Conservation (phyloP, 2,329 filamentous ascomycete species). For the Ophiosphaerella herpotricha region DNA sequence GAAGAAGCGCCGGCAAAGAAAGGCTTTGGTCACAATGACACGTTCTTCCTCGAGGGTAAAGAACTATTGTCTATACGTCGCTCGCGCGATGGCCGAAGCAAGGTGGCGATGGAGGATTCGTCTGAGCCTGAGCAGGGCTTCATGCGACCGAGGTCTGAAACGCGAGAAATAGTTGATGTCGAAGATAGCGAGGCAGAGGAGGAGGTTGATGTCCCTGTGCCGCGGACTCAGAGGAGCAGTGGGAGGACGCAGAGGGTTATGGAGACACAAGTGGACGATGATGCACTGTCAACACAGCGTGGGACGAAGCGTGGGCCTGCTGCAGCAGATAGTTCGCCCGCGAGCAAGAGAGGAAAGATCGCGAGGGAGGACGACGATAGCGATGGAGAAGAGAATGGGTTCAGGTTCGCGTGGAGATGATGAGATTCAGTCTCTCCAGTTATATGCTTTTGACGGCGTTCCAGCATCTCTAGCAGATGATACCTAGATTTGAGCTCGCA, state of each 20-base stretch:
- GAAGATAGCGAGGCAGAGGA: conserved; percentile 40
- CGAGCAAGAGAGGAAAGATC: conserved; percentile 33
- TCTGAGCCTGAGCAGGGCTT: conserved; percentile 40
- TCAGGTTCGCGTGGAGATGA: conserved; percentile 54
- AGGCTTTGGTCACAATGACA: conserved; percentile 73
- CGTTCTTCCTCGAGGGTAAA: conserved; percentile 69
- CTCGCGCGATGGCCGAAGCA: conserved; percentile 16
- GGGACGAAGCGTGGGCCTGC: conserved; percentile 36
- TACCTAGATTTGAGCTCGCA: background rate
- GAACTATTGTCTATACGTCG: conserved; percentile 22
- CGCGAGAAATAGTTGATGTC: conserved; percentile 30
- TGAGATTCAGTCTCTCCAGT: background rate
- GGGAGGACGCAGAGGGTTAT: conserved; percentile 29
- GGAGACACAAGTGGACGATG: conserved; percentile 39
- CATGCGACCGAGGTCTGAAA: conserved; percentile 15
- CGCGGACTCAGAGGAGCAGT: conserved; percentile 28
- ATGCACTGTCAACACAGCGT: conserved; percentile 18
- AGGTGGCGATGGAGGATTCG: conserved; percentile 14
- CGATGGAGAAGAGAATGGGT: conserved; percentile 62
- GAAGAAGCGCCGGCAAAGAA: conserved; percentile 70
- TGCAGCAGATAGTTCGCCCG: conserved; percentile 28
- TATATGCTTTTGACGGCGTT: background rate
- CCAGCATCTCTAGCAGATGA: background rate
- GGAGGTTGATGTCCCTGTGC: conserved; percentile 22
- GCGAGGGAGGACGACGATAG: conserved; percentile 52